Evolutionary conservation across 441 rosid genomes (phyloP).

Genomic region (Flueggea neowawraea): DNA sequence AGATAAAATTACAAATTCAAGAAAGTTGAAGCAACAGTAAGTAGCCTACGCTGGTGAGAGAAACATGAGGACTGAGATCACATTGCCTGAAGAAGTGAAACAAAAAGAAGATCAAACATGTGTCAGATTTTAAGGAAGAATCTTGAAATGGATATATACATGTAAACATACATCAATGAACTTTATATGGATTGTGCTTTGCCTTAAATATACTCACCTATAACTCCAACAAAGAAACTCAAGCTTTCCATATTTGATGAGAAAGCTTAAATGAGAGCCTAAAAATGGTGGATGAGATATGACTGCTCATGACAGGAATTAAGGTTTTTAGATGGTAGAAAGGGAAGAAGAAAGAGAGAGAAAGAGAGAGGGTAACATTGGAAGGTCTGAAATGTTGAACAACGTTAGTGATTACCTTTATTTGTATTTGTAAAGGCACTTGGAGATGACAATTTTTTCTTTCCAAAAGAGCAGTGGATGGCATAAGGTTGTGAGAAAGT

Average conservation of each 20-base stretch:
- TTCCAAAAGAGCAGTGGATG: not conserved
- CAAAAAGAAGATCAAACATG: not conserved
- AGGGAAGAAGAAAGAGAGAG: not conserved
- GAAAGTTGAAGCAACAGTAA: not conserved
- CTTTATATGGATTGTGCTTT: too few relatives aligned
- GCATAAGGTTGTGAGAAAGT: too few relatives aligned
- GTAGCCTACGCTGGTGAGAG: slow-evolving; percentile 71
- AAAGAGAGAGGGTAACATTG: not conserved
- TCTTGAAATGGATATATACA: not conserved
- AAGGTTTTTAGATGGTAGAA: not conserved
- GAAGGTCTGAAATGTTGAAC: too few relatives aligned
- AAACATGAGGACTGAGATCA: slow-evolving; percentile 66
- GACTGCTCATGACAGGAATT: not conserved
- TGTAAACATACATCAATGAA: not conserved
- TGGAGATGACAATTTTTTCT: not conserved
- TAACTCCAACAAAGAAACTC: slow-evolving; percentile 46
- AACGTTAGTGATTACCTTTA: too few relatives aligned
- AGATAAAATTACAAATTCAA: not conserved
- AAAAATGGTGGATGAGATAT: slow-evolving; percentile 1
- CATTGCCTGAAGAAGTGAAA: slow-evolving; percentile 48
- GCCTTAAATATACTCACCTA: slow-evolving; percentile 27
- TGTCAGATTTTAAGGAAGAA: too few relatives aligned
- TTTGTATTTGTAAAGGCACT: too few relatives aligned
- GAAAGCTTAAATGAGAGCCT: not conserved
- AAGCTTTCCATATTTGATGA: slow-evolving; percentile 29